A percentile compares a stretch with the other conserved stretches of the same genome.
Evolutionary conservation across 2,329 filamentous ascomycete genomes (phyloP).

Genomic region (Clarireedia monteithiana): DNA sequence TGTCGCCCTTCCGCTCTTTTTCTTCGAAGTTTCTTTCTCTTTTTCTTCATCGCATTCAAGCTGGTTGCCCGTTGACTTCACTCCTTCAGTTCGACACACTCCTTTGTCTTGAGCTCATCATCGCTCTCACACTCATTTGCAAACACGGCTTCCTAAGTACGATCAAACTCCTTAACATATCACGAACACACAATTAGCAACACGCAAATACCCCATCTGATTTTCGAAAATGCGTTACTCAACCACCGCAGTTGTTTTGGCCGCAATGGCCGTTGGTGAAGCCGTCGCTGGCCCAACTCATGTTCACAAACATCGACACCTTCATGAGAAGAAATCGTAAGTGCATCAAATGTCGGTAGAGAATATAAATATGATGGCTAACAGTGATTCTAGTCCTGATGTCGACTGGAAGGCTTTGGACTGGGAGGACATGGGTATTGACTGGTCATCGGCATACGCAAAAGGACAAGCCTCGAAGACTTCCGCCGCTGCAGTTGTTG

Average conservation of each 20-base stretch:
- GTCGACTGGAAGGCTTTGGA: slow-evolving; percentile 21
- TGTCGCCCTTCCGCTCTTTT: slow-evolving; percentile 5
- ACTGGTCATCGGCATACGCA: slow-evolving; percentile 23
- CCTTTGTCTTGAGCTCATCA: slow-evolving; percentile 25
- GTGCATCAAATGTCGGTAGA: not conserved
- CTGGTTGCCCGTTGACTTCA: slow-evolving; percentile 21
- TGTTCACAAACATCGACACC: slow-evolving; percentile 22
- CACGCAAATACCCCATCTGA: not conserved
- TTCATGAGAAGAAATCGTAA: slow-evolving; percentile 29
- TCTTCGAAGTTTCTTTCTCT: slow-evolving; percentile 7
- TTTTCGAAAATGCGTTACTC: slow-evolving; percentile 26
- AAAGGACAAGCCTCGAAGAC: slow-evolving; percentile 14
- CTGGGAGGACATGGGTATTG: slow-evolving; percentile 23
- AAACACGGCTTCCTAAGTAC: slow-evolving; percentile 17
- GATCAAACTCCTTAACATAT: slow-evolving; percentile 7
- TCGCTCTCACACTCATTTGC: slow-evolving; percentile 26
- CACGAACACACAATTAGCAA: slow-evolving; percentile 4
- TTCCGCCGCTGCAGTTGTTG: not conserved
- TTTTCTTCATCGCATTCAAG: slow-evolving; percentile 15
- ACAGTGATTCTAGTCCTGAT: not conserved
- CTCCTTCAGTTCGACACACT: slow-evolving; percentile 22
- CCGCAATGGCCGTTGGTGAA: slow-evolving; percentile 24
- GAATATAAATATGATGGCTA: slow-evolving; percentile 5
- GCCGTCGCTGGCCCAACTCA: slow-evolving; percentile 27
- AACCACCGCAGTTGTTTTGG: slow-evolving; percentile 23